These are phyloP conservation scores for Trypanosoma brucei DNA, from an alignment of 208 protist genomes.

Conservation along the genomic window DNA sequence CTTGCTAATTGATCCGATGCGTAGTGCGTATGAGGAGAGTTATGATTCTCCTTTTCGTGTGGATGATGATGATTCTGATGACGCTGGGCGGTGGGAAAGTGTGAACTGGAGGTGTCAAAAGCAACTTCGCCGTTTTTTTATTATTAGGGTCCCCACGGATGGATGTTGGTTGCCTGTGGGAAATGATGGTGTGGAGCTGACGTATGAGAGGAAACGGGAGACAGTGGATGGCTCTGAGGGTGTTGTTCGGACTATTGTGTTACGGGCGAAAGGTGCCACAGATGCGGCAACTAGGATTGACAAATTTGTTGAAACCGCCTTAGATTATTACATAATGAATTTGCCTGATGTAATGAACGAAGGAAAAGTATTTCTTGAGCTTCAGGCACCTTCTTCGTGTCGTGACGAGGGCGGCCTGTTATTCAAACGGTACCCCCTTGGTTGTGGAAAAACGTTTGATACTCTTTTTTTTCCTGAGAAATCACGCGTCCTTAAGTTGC, in stretches of 20 bases:
- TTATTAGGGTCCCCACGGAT: conserved; percentile 36
- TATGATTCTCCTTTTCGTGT: conserved; percentile 46
- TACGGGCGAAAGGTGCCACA: conserved; percentile 20
- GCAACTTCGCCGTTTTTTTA: conserved; percentile 33
- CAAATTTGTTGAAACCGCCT: conserved; percentile 27
- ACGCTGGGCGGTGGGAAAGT: conserved; percentile 20
- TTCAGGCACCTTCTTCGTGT: conserved; percentile 23
- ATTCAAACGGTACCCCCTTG: conserved; percentile 75
- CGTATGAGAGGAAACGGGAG: conserved; percentile 26
- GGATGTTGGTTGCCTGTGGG: conserved; percentile 32
- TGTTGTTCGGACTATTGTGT: conserved; percentile 27
- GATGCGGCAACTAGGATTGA: conserved; percentile 34
- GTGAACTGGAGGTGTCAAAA: conserved; percentile 26
- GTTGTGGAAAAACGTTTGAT: conserved; percentile 74
- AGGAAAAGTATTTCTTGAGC: conserved; percentile 36
- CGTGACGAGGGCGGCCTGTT: conserved; percentile 3
- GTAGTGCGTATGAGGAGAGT: conserved; percentile 27
- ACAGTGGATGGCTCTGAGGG: conserved; percentile 14
- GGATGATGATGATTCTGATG: conserved; percentile 21
- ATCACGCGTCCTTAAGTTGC: conserved; percentile 51
- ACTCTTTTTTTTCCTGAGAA: conserved; percentile 85
- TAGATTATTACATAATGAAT: conserved; percentile 37
- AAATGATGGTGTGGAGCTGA: conserved; percentile 45
- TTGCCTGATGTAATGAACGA: conserved; percentile 34
- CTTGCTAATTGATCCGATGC: conserved; percentile 61